Base-by-base conservation (phyloP, 2,329 filamentous ascomycete genomes). In the Trichothecium roseum region DNA sequence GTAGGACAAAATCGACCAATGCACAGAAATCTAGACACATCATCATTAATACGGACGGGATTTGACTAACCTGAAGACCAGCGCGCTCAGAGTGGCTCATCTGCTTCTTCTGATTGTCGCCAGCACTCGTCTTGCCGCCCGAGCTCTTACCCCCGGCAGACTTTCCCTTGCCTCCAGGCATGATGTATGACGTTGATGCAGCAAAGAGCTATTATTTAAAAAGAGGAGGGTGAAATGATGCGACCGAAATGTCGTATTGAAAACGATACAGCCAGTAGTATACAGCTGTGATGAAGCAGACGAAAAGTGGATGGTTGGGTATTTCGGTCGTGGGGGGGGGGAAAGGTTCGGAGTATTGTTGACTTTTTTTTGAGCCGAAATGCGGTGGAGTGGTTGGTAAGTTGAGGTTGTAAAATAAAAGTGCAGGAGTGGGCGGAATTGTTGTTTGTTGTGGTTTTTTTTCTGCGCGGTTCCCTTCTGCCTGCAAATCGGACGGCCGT, bases 81-180 rank as follows among this genome's bases (percentile, higher is more conserved):
- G 88, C 88, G 63, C 91, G 88, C 56, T 86, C 85, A 52, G 87
- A 94, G 71, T 94, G 88, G 68, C 91, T 94, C 68, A 93, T 84
- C 56, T 84, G 81, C 71, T 94, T 94, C 69, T 84, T 84, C 58
- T 78, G 67, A 37, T 72, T 74, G 47, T 79, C 80, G 18, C 22
- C 37, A 52, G 55, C 65, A 41, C 67, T 66, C 34, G 69, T 72
- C 72, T 91, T 91, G 51, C 84, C 84, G 52, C 84, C 84, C 39
- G 82, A 72, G 59, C 67, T 88, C 78, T 93, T 94, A 57, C 88
- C 88, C 53, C 88, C 87, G 50, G 81, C 76, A 45, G 80, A 85
- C 72, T 87, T 93, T 74, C 88, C 88, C 74, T 95, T 95, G 68
- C 87, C 87, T 57, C 88, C 88, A 57, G 87, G 62, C 73, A 78